phyloP scores from a whole-genome alignment of 495 filamentous ascomycete species.

The Stereocaulon alpinum region DNA sequence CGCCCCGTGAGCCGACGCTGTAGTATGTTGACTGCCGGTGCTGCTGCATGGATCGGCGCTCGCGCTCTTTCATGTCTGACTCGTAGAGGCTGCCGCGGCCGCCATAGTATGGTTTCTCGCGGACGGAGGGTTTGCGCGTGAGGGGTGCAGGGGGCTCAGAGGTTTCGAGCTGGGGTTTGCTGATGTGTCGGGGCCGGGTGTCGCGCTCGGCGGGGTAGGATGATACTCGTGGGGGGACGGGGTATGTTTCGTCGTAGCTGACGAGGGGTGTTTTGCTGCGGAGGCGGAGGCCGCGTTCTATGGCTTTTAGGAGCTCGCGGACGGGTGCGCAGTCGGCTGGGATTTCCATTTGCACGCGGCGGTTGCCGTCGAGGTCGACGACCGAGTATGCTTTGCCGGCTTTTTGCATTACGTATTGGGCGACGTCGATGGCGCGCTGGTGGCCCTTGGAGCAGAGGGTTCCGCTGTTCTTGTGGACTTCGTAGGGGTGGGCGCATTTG shows the following conservation, averaged over 20 bases:
- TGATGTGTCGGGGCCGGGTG: conserved; percentile 4
- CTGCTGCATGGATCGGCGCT: conserved; percentile 7
- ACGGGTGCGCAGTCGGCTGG: conserved; percentile 32
- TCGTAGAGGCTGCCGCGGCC: conserved; percentile 19
- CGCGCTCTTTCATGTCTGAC: conserved; percentile 19
- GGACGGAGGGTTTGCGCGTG: neutral
- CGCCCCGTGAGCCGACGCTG: neutral
- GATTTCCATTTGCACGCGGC: conserved; percentile 38
- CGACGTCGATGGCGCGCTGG: conserved; percentile 36
- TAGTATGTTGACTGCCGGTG: conserved; percentile 1
- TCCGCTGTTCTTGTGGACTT: conserved; percentile 27
- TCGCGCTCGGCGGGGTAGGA: neutral
- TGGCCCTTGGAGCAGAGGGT: conserved; percentile 42
- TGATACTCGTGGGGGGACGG: conserved; percentile 25
- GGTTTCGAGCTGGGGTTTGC: conserved; percentile 14
- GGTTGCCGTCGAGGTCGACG: conserved; percentile 37
- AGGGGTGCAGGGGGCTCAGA: neutral
- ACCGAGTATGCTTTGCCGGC: conserved; percentile 38
- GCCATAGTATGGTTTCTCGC: conserved; percentile 7
- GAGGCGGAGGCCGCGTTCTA: conserved; percentile 38
- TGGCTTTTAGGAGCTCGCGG: conserved; percentile 37
- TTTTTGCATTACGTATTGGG: conserved; percentile 39
- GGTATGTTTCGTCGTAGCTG: conserved; percentile 38
- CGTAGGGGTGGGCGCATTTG: conserved; percentile 32
- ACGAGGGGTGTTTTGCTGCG: conserved; percentile 26